Evolutionary conservation across 202 grass and related monocot species (phyloP).

Genomic region (Brachypodium distachyon): DNA sequence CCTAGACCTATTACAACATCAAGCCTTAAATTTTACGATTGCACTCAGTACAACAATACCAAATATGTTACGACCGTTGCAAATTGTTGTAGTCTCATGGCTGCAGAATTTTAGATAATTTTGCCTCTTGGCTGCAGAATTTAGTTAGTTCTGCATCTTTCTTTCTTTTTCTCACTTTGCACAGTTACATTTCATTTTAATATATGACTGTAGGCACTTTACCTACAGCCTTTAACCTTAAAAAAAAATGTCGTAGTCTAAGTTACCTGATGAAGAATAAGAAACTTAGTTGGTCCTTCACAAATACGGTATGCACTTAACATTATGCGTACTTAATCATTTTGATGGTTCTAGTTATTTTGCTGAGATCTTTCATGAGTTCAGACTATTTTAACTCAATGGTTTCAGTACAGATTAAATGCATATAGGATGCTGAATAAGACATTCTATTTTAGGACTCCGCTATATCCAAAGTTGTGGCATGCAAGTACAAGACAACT

Average conservation of each 20-base stretch:
- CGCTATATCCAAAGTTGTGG: background rate
- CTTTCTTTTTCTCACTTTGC: too few relatives aligned
- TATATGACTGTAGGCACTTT: too few relatives aligned
- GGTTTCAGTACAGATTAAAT: background rate
- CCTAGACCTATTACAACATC: background rate
- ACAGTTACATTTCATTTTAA: too few relatives aligned
- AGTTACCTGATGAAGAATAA: background rate
- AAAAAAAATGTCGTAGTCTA: background rate
- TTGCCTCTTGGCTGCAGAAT: too few relatives aligned
- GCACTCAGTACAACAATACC: background rate
- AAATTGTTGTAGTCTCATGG: background rate
- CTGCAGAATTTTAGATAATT: too few relatives aligned
- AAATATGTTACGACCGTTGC: background rate
- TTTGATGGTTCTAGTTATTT: background rate
- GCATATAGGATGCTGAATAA: background rate
- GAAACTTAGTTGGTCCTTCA: background rate
- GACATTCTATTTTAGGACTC: constrained; percentile 6
- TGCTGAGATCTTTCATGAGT: background rate
- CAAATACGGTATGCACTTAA: background rate
- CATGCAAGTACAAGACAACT: background rate
- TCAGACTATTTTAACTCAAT: background rate
- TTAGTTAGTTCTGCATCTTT: too few relatives aligned
- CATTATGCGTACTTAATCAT: background rate
- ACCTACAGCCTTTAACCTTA: too few relatives aligned
- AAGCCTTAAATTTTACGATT: background rate